Base-by-base conservation (phyloP, 768 basidiomycete species). In the Coprinopsis marcescibilis region DNA sequence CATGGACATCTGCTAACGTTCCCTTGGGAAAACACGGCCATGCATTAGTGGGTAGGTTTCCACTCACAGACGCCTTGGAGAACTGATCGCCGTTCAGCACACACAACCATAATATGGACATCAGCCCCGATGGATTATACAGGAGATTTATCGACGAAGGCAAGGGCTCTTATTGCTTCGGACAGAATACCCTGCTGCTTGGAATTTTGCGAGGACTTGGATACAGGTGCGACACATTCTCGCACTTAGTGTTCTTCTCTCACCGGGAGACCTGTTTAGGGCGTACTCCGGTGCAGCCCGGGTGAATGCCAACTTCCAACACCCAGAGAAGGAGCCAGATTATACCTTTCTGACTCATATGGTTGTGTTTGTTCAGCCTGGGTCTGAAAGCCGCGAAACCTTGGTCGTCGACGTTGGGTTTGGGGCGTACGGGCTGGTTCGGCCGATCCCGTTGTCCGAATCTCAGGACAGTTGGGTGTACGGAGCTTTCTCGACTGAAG, bases 21-120 rank as follows among this genome's bases (percentile, higher is more conserved):
- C 34, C 65, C 66, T 2, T 70, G 63, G 43, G 67, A 70, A 46
- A 68, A 67, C 35, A 66, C 63, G 0, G 55, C 55, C 4, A 66
- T 70, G 62, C 68, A 68, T 40, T 69, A 68, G 68, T 69, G 48
- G 47, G 66, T 55, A 13, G 23, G n/a, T 48, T 17, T 17, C 17
- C n/a, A 1, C 20, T 13, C 13, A 4, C 15, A 12, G 6, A 20
- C 20, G n/a, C 12, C 25, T 40, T 15, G 13, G 11, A 13, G 14
- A 37, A 17, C 29, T 34, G 23, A 30, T 34, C 6, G 26, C 8
- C 7, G 32, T 41, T 12, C 29, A 65, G 61, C 20, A 52, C 60
- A n/a, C 29, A 48, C 12, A 51, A 58, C 19, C 62, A 62, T 43
- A 20, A 26, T 4, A 56, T 64, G 53, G 59, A 65, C 29, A 57